Conservation (phyloP, 2,329 filamentous ascomycete genomes). For the Cladophialophora carrionii region DNA sequence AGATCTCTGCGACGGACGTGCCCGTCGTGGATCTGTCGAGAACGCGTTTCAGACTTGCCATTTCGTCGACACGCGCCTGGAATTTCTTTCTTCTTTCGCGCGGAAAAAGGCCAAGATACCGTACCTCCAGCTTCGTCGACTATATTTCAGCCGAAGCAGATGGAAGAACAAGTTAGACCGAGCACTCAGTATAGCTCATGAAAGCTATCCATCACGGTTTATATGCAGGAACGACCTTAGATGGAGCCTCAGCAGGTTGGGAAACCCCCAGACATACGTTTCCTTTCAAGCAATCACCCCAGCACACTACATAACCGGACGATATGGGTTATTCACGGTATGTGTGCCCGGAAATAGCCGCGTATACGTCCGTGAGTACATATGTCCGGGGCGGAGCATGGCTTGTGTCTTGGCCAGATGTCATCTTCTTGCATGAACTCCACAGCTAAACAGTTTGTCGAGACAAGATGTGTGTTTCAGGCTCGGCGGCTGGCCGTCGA, state of each 20-base stretch:
- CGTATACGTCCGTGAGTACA: not conserved
- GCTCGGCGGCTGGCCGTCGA: not conserved
- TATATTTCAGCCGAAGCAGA: not conserved
- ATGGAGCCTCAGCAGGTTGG: not conserved
- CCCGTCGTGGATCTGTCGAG: slow-evolving; percentile 16
- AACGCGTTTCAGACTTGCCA: not conserved
- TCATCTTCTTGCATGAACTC: not conserved
- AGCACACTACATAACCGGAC: not conserved
- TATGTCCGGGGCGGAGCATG: not conserved
- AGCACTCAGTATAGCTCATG: not conserved
- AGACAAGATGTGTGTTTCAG: not conserved
- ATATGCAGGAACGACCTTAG: not conserved
- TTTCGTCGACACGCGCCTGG: not conserved
- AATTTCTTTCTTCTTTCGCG: not conserved
- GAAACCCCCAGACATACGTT: not conserved
- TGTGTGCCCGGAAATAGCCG: not conserved
- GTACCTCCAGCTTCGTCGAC: not conserved
- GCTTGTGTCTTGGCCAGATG: not conserved
- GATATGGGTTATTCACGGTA: not conserved
- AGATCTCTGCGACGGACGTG: slow-evolving; percentile 17
- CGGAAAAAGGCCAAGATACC: not conserved
- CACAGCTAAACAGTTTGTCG: not conserved
- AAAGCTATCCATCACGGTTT: not conserved
- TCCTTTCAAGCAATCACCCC: not conserved
- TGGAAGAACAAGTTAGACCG: not conserved